Evolutionary conservation across 2,329 filamentous ascomycete species (phyloP).

Genomic region (Didymella lethalis): DNA sequence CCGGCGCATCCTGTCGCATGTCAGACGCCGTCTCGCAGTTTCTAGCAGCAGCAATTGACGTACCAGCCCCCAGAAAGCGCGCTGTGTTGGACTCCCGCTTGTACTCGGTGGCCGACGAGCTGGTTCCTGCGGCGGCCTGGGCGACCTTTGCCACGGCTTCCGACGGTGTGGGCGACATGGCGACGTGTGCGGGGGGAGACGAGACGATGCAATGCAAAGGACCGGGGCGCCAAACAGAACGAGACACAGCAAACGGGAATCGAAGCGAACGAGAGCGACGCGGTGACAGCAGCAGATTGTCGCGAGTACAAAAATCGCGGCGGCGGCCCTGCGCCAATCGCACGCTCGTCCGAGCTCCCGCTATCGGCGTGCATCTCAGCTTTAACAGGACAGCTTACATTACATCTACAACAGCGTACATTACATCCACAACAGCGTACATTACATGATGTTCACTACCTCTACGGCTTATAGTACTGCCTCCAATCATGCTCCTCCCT

Average conservation of each 20-base stretch:
- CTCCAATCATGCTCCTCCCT: slow-evolving; percentile 66
- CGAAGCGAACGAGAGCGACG: slow-evolving; percentile 14
- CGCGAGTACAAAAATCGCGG: slow-evolving; percentile 19
- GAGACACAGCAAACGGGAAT: slow-evolving; percentile 21
- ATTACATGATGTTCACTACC: too few relatives aligned
- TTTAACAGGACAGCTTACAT: too few relatives aligned
- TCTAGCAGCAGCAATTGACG: neutral
- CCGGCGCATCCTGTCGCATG: slow-evolving; percentile 78
- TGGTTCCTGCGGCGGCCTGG: slow-evolving; percentile 36
- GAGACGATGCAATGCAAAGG: slow-evolving; percentile 15
- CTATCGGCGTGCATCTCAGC: neutral
- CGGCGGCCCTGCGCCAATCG: slow-evolving; percentile 2
- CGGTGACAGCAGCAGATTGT: slow-evolving; percentile 1
- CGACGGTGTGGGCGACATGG: slow-evolving; percentile 22
- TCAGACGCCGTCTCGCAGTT: slow-evolving; percentile 19
- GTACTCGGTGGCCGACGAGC: slow-evolving; percentile 63
- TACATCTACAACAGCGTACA: too few relatives aligned
- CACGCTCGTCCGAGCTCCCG: slow-evolving; percentile 7
- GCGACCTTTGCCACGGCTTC: slow-evolving; percentile 21
- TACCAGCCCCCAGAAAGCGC: slow-evolving; percentile 90
- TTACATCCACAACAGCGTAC: too few relatives aligned
- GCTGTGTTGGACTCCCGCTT: slow-evolving; percentile 91
- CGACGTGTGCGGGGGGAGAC: slow-evolving; percentile 3
- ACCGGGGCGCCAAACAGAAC: slow-evolving; percentile 11
- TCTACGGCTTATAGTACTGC: slow-evolving; percentile 47